Evolutionary conservation across 129 eudicot genomes (phyloP).

Genomic region (Heracleum sosnowskyi): DNA sequence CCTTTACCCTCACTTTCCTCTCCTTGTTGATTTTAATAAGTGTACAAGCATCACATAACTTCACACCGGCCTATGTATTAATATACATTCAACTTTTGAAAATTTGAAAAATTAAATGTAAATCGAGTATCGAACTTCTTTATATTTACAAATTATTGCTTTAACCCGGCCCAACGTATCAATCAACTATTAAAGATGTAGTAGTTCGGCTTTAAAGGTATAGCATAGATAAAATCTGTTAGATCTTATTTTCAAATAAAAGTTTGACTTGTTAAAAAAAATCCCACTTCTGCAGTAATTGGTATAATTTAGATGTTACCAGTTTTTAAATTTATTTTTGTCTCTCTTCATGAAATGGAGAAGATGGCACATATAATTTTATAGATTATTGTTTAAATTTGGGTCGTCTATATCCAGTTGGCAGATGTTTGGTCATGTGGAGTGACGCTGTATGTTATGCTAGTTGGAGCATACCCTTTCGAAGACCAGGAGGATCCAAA

Average conservation of each 20-base stretch:
- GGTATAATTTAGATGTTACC: background rate
- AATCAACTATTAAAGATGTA: background rate
- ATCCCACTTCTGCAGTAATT: background rate
- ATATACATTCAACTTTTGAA: background rate
- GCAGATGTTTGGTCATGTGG: constrained; percentile 99
- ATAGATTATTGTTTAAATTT: background rate
- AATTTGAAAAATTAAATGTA: too few species aligned
- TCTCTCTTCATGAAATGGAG: background rate
- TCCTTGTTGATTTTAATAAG: background rate
- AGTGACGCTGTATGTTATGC: constrained; percentile 96
- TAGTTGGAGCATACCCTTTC: constrained; percentile 96
- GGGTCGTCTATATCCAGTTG: constrained; percentile 35
- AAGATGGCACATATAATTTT: background rate
- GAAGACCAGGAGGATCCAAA: constrained; percentile 96
- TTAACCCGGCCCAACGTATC: background rate
- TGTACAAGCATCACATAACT: background rate
- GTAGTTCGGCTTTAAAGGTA: background rate
- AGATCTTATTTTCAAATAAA: background rate
- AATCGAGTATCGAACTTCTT: background rate
- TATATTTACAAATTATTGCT: background rate
- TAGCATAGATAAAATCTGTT: background rate
- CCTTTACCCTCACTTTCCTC: background rate
- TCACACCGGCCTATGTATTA: background rate
- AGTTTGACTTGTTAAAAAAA: background rate
- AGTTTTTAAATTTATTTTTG: background rate